A percentile compares a stretch with the other conserved stretches of the same genome.
phyloP scores from a whole-genome alignment of 345 rosid genomes.

The Eucalyptus sideroxylon region DNA sequence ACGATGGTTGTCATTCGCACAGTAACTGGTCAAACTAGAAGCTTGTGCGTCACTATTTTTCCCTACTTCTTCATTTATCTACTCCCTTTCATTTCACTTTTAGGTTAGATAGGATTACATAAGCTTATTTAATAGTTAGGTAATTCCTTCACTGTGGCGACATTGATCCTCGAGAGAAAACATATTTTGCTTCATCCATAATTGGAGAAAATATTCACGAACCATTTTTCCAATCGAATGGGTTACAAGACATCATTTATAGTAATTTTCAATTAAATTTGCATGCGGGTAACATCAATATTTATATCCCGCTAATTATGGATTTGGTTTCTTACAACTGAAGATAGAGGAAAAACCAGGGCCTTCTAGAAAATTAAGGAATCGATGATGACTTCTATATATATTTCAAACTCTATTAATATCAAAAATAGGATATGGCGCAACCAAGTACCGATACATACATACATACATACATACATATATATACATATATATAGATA shows the following conservation, averaged over 20 bases:
- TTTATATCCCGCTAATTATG: not conserved
- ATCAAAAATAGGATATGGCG: not conserved
- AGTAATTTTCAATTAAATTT: not conserved
- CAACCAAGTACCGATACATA: not conserved
- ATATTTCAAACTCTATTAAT: too few relatives aligned
- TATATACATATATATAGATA: too few relatives aligned
- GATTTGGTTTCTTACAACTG: not conserved
- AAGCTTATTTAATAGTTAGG: not conserved
- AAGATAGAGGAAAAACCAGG: not conserved
- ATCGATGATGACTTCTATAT: not conserved
- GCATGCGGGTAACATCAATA: not conserved
- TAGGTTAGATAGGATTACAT: not conserved
- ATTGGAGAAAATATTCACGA: not conserved
- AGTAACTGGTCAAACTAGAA: not conserved
- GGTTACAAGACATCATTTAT: not conserved
- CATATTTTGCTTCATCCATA: not conserved
- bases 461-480: too few relatives aligned
- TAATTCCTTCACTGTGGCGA: not conserved
- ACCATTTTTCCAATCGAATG: not conserved
- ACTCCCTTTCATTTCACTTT: not conserved
- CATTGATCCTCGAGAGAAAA: not conserved
- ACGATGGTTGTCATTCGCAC: fast-evolving
- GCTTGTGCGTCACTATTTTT: not conserved
- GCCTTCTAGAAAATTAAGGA: not conserved
- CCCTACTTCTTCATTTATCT: not conserved